These are phyloP conservation scores for Oxyria digyna DNA, from an alignment of 148 eudicot species.

Conservation along the genomic window DNA sequence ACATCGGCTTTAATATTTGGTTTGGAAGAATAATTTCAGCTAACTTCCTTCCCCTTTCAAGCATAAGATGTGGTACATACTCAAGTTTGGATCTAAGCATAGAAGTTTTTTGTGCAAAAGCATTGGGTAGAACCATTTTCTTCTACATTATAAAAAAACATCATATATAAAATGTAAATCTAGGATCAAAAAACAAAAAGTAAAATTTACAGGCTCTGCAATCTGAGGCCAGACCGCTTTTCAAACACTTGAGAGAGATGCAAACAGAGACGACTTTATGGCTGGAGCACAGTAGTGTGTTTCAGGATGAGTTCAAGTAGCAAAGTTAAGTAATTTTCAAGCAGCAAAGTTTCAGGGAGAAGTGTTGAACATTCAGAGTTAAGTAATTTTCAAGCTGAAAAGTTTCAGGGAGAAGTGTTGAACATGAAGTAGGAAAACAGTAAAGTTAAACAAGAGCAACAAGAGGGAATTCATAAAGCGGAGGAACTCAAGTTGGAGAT, in stretches of 20 bases:
- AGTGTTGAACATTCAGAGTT: constrained; percentile 26
- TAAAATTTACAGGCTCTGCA: constrained; percentile 19
- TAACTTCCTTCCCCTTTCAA: no score
- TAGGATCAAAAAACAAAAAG: constrained; percentile 14
- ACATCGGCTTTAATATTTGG: no score
- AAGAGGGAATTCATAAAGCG: constrained; percentile 38
- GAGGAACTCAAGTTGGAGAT: constrained; percentile 37
- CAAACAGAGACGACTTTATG: constrained; percentile 57
- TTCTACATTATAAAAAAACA: no score
- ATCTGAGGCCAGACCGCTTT: constrained; percentile 59
- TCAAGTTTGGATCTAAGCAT: no score
- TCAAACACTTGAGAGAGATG: constrained; percentile 59
- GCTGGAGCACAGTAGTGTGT: constrained; percentile 53
- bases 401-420: constrained; percentile 69
- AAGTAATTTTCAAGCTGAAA: constrained; percentile 43
- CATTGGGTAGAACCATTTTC: no score
- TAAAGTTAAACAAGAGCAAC: constrained; percentile 50
- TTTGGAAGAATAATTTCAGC: no score
- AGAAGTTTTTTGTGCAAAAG: no score
- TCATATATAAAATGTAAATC: no score
- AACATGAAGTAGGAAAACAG: constrained; percentile 78
- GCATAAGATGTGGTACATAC: no score
- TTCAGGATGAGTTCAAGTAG: constrained; percentile 49
- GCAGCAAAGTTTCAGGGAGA: constrained; percentile 60
- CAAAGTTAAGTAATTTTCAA: no score